phyloP scores from a whole-genome alignment of 2,329 filamentous ascomycete species.

The Graphiopsis chlorocephala region DNA sequence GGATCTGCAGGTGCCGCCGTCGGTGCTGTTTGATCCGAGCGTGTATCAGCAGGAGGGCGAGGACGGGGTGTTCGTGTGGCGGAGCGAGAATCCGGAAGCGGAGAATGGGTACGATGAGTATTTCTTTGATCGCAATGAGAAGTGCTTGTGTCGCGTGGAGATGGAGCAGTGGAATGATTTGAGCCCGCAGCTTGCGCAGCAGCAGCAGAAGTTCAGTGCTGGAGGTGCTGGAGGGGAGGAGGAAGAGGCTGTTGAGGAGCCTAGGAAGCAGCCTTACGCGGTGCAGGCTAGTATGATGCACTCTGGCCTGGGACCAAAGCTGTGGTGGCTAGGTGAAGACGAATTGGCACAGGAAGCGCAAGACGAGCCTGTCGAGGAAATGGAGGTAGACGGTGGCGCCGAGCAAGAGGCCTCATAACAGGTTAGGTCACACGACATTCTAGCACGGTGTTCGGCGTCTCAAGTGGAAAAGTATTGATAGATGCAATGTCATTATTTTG shows the following conservation, averaged over 20 bases:
- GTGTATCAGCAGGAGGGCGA: constrained; percentile 51
- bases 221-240: constrained; percentile 40
- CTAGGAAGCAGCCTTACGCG: constrained; percentile 68
- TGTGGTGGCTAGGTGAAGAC: constrained; percentile 45
- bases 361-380: constrained; percentile 31
- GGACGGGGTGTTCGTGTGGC: constrained; percentile 62
- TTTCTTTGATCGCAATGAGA: constrained; percentile 87
- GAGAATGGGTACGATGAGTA: constrained; percentile 57
- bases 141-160: constrained; percentile 80
- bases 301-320: constrained; percentile 45
- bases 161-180: constrained; percentile 91
- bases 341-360: constrained; percentile 14
- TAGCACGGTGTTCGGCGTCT: constrained; percentile 12
- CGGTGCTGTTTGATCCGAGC: constrained; percentile 71
- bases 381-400: constrained; percentile 16
- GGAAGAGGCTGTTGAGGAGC: constrained; percentile 51
- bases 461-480: neutral
- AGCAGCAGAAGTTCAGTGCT: constrained; percentile 32
- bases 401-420: constrained; percentile 10
- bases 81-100: constrained; percentile 59
- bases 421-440: neutral
- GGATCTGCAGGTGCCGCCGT: constrained; percentile 75
- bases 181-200: constrained; percentile 75
- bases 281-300: constrained; percentile 54
- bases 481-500: constrained; percentile 9